Evolutionary conservation across 2,329 filamentous ascomycete species (phyloP).

Genomic region (Trichoderma aggressivum): DNA sequence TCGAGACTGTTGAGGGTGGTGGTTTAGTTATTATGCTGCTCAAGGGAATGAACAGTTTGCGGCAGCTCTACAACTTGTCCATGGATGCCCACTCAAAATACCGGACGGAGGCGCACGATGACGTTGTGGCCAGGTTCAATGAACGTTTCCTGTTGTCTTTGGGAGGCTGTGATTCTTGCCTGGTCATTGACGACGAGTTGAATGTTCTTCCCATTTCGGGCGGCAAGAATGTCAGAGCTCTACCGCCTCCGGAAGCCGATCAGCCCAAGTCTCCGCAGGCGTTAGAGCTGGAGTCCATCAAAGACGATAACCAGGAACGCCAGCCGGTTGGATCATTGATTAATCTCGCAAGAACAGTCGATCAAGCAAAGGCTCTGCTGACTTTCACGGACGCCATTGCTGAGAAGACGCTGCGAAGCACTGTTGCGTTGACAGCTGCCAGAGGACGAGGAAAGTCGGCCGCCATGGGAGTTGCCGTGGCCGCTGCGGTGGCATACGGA

Average conservation of each 20-base stretch:
- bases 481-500: conserved; percentile 88
- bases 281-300: conserved; percentile 78
- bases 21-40: conserved; percentile 85
- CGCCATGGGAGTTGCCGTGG: conserved; percentile 88
- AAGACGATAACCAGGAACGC: conserved; percentile 80
- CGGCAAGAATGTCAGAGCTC: conserved; percentile 79
- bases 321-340: conserved; percentile 83
- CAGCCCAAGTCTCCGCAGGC: conserved; percentile 68
- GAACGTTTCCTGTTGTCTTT: conserved; percentile 94
- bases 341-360: conserved; percentile 81
- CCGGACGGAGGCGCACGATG: conserved; percentile 90
- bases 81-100: conserved; percentile 99
- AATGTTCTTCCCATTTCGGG: conserved; percentile 97
- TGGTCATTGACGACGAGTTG: conserved; percentile 96
- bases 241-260: conserved; percentile 73
- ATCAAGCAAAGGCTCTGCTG: conserved; percentile 94
- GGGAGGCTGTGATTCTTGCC: conserved; percentile 88
- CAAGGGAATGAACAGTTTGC: conserved; percentile 95
- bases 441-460: conserved; percentile 97
- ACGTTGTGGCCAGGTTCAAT: conserved; percentile 95
- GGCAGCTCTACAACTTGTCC: conserved; percentile 91
- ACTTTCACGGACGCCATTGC: conserved; percentile 96
- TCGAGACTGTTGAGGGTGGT: conserved; percentile 96
- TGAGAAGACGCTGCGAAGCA: conserved; percentile 92
- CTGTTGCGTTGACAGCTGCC: conserved; percentile 87